A percentile compares a stretch with the other conserved stretches of the same genome.
Evolutionary conservation across 192 early-diverging fungal genomes (phyloP).

Genomic region (Backusella circina): DNA sequence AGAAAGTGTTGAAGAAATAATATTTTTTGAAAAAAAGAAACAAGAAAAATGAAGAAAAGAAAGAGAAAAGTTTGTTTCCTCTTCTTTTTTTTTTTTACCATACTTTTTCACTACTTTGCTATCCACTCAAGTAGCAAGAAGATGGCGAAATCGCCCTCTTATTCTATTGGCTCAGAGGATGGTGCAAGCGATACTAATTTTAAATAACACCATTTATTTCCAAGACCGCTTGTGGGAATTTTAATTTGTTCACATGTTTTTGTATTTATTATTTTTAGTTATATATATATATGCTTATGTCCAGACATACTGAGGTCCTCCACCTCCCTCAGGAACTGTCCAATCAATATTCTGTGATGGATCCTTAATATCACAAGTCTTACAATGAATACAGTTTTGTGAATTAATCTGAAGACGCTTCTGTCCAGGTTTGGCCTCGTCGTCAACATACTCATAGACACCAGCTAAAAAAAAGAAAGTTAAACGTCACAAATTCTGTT

Average conservation of each 20-base stretch:
- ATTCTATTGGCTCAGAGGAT: constrained; percentile 7
- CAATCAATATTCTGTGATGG: constrained; percentile 99
- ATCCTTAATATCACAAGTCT: constrained; percentile 99
- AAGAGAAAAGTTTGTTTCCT: not conserved
- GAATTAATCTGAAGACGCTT: constrained; percentile 97
- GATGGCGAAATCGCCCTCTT: constrained; percentile 18
- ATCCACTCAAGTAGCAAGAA: constrained; percentile 14
- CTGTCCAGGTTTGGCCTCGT: constrained; percentile 81
- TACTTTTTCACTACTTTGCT: not conserved
- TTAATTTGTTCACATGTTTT: not conserved
- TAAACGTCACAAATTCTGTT: not conserved
- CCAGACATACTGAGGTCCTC: constrained; percentile 59
- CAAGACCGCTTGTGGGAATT: not conserved
- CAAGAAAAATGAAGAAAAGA: not conserved
- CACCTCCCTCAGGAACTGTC: constrained; percentile 90
- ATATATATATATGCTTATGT: constrained; percentile 4
- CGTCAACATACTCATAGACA: constrained; percentile 97
- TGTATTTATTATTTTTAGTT: not conserved
- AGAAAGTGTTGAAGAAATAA: not conserved
- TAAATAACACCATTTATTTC: not conserved
- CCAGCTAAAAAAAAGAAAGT: constrained; percentile 53
- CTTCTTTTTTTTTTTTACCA: not conserved
- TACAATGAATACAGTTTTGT: constrained; percentile 99
- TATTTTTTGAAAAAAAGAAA: not conserved
- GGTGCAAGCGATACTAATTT: not conserved